Evolutionary conservation across 495 filamentous ascomycete species (phyloP).

Genomic region (Penicillium desertorum): DNA sequence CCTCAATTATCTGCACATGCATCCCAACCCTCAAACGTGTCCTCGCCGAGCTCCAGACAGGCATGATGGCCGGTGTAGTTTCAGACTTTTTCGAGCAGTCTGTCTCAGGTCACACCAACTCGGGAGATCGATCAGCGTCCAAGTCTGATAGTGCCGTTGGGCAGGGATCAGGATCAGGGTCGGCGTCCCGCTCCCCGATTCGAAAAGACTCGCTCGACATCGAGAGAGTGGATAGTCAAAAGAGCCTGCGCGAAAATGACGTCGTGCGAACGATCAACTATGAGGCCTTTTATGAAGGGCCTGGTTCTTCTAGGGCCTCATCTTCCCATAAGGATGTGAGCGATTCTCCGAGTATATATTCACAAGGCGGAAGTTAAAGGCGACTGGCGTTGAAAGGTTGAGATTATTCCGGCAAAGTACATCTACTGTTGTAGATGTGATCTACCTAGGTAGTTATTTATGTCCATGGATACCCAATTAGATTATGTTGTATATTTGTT

Average conservation of each 20-base stretch:
- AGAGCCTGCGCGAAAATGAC: neutral
- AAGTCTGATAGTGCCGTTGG: neutral
- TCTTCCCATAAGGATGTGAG: neutral
- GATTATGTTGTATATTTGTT: too few species aligned
- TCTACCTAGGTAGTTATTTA: neutral
- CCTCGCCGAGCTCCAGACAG: constrained; percentile 19
- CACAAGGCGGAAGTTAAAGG: neutral
- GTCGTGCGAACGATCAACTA: constrained; percentile 5
- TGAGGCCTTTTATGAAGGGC: constrained; percentile 3
- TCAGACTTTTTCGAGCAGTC: constrained; percentile 20
- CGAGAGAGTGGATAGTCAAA: constrained; percentile 4
- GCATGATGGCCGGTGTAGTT: constrained; percentile 20
- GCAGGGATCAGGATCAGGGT: constrained; percentile 1
- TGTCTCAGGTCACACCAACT: constrained; percentile 7
- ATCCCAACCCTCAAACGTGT: constrained; percentile 20
- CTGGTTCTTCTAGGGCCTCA: neutral
- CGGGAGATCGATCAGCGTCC: neutral
- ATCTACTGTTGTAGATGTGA: neutral
- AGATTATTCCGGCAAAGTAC: too few species aligned
- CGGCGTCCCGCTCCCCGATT: neutral
- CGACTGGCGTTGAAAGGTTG: neutral
- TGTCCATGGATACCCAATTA: constrained; percentile 8
- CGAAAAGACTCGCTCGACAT: neutral
- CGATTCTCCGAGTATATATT: neutral
- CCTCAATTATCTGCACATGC: constrained; percentile 19